A percentile compares a stretch with the other conserved stretches of the same genome.
These are phyloP conservation scores for Nitzschia sp. DNA, from an alignment of 108 stramenopile genomes.

Conservation along the genomic window DNA sequence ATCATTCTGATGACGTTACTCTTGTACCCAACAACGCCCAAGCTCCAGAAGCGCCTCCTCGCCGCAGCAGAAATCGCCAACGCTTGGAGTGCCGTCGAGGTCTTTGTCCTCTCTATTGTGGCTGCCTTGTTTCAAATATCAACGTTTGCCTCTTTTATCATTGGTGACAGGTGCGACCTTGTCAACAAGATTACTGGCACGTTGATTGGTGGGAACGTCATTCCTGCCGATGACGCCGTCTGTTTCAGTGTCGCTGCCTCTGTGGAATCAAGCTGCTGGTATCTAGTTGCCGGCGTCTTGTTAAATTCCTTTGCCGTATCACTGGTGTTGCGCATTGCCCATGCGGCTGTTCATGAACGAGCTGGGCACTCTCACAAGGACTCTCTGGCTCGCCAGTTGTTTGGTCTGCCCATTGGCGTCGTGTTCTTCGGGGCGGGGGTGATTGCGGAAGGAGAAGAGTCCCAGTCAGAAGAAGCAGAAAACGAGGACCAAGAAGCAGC, in stretches of 20 bases:
- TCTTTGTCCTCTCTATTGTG: constrained; percentile 79
- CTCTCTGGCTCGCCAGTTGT: not conserved
- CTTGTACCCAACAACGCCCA: constrained; percentile 61
- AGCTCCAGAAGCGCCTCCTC: constrained; percentile 46
- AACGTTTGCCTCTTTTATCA: constrained; percentile 83
- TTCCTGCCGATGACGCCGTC: constrained; percentile 43
- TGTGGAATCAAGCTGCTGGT: constrained; percentile 53
- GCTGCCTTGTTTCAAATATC: constrained; percentile 82
- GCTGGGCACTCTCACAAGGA: not conserved
- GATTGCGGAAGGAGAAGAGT: not conserved
- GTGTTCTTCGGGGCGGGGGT: not conserved
- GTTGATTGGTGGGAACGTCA: constrained; percentile 34
- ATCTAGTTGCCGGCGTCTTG: constrained; percentile 64
- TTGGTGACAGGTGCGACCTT: constrained; percentile 77
- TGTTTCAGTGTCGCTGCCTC: constrained; percentile 83
- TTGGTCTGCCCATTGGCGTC: not conserved
- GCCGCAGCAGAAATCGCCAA: constrained; percentile 83
- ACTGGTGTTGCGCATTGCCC: constrained; percentile 58
- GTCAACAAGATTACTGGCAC: constrained; percentile 59
- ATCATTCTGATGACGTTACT: constrained; percentile 60
- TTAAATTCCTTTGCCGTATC: constrained; percentile 65
- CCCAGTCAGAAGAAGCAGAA: not conserved
- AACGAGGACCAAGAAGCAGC: not conserved
- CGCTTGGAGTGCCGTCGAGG: constrained; percentile 91
- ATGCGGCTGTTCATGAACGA: constrained; percentile 71